Base-by-base conservation (phyloP, 2,329 filamentous ascomycete species). In the Rutstroemia sp. region DNA sequence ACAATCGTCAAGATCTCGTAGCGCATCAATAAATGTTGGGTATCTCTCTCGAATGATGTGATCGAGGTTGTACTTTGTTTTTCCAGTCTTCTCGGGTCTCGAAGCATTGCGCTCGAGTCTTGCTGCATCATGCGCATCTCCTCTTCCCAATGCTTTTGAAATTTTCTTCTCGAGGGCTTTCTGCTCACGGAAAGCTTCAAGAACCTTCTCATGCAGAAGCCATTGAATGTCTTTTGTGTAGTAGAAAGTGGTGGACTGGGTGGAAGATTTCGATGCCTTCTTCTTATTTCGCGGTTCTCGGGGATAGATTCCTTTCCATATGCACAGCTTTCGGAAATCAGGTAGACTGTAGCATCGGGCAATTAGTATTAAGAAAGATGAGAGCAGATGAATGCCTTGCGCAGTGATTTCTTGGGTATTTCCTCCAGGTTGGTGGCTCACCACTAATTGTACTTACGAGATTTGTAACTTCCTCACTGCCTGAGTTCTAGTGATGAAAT, bases 241-340 rank as follows among this genome's bases (percentile, higher is more conserved):
- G 75, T 88, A 88, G 66, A 97, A 99, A 60, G 94, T 99, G 27
- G 92, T 97, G 56, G 88, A 92, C 60, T 87, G 85, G 38, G 89
- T 96, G 25, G 91, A 84, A 58, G 89, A 90, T 74, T 95, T 96
- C 70, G 88, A 89, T 44, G 89, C 94, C 82, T 96, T 96, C 79
- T 95, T 96, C 79, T 91, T 92, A 78, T 88, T 96, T 70, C 94
- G 84, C 62, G 94, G 94, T 78, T 99, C 94, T 69, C 94, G 88
- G 63, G 94, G 94, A 75, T 96, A 99, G 72, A 99, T 97, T 67
- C 92, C 94, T 79, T 97, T 97, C 87, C 96, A 99, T 73, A 99
- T 99, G 77, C 94, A 99, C 71, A 99, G 81, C 76, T 95, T 88
- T 75, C 94, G 87, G 76, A 99, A 99, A 76, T 99, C 94, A 64